These are phyloP conservation scores for Noccaea bulbosa DNA, from an alignment of 345 rosid species.

Conservation along the genomic window DNA sequence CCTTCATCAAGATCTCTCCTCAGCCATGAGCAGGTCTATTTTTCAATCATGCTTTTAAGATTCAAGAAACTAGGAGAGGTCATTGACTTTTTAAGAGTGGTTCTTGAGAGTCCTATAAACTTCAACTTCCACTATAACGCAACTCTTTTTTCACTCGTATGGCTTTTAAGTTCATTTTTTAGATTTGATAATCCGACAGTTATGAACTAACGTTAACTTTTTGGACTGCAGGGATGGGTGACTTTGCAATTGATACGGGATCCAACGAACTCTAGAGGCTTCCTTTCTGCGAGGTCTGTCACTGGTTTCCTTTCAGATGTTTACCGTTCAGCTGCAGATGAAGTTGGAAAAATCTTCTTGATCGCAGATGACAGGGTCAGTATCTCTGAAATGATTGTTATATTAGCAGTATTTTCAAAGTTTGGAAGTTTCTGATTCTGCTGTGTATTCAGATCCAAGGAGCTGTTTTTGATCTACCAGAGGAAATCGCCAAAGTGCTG, in stretches of 20 bases:
- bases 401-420: conserved; percentile 5
- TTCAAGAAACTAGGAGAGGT: neutral
- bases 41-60: conserved; percentile 13
- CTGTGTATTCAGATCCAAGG: conserved; percentile 76
- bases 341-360: conserved; percentile 82
- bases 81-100: neutral
- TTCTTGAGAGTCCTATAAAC: conserved; percentile 14
- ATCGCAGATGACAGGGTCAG: conserved; percentile 90
- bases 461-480: conserved; percentile 95
- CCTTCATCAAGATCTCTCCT: conserved; percentile 94
- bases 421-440: conserved; percentile 21
- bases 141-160: neutral
- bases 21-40: conserved; percentile 80
- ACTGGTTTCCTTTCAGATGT: conserved; percentile 93
- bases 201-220: conserved; percentile 23
- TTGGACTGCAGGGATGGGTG: conserved; percentile 74
- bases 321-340: conserved; percentile 84
- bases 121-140: neutral
- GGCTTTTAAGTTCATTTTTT: neutral
- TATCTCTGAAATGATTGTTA: conserved; percentile 11
- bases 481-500: conserved; percentile 85
- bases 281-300: conserved; percentile 82
- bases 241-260: conserved; percentile 87
- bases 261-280: conserved; percentile 66
- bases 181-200: neutral